phyloP scores from a whole-genome alignment of 208 protist genomes.

The Balamuthia mandrillaris region DNA sequence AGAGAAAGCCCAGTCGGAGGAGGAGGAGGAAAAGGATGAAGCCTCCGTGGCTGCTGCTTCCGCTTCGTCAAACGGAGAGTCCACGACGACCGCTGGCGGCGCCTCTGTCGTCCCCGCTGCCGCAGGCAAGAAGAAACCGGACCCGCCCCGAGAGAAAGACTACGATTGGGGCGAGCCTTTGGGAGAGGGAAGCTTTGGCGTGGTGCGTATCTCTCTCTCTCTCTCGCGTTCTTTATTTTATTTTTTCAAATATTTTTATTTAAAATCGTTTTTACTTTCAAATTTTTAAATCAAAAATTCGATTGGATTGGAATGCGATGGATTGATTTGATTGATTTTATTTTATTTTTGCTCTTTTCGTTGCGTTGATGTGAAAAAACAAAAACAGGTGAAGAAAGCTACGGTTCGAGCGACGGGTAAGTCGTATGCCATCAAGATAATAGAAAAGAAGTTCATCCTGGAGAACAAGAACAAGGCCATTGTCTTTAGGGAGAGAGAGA shows the following conservation, averaged over 20 bases:
- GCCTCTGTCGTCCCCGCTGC: background rate
- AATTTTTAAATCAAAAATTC: background rate
- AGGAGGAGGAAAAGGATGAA: background rate
- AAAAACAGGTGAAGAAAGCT: background rate
- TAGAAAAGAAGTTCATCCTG: slow-evolving; percentile 19
- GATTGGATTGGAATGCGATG: background rate
- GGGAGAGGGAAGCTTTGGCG: background rate
- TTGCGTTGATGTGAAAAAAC: too few species aligned
- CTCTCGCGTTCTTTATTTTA: background rate
- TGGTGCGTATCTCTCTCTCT: background rate
- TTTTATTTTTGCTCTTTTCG: too few species aligned
- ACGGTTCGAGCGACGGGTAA: background rate
- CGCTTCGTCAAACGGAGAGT: background rate
- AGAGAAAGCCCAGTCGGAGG: background rate
- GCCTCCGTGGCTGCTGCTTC: background rate
- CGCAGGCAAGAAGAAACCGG: too few species aligned
- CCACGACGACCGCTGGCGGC: background rate
- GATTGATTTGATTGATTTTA: background rate
- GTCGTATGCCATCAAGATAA: background rate
- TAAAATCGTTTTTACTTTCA: background rate
- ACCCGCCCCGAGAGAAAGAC: background rate
- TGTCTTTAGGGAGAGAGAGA: background rate
- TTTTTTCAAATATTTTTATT: background rate
- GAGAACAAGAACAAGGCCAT: slow-evolving; percentile 30
- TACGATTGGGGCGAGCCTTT: background rate